phyloP scores from a whole-genome alignment of 1,284 basidiomycete genomes.

The Gomphus bonarii region DNA sequence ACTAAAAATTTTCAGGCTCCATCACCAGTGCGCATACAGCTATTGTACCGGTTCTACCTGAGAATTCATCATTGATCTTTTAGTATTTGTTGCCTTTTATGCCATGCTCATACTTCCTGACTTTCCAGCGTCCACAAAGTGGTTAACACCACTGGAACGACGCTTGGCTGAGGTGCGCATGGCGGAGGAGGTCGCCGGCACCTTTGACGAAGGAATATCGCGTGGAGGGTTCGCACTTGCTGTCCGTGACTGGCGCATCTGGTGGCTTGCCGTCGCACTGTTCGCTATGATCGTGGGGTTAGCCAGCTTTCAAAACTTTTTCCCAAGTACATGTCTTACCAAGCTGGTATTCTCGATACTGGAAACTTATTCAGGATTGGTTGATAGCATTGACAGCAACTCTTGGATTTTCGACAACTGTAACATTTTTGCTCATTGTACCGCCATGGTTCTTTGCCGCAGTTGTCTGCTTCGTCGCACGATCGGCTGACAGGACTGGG shows the following conservation, averaged over 20 bases:
- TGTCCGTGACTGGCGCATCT: conserved; percentile 32
- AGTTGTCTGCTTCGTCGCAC: conserved; percentile 22
- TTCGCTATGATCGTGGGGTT: conserved; percentile 19
- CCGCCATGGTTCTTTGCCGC: conserved; percentile 71
- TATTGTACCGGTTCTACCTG: not conserved
- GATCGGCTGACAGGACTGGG: conserved; percentile 36
- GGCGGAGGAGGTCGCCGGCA: conserved; percentile 55
- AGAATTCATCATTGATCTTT: not conserved
- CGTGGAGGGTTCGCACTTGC: conserved; percentile 25
- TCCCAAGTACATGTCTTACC: conserved; percentile 19
- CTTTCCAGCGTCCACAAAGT: conserved; percentile 48
- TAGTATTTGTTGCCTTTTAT: conserved; percentile 30
- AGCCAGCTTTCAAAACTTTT: conserved; percentile 22
- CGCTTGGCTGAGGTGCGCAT: conserved; percentile 61
- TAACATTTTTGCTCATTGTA: conserved; percentile 62
- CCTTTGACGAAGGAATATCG: conserved; percentile 27
- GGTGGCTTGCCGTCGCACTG: conserved; percentile 19
- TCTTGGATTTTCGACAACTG: conserved; percentile 52
- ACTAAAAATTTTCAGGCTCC: not conserved
- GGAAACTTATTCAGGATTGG: not conserved
- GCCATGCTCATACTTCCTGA: conserved; percentile 69
- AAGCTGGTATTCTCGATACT: not conserved
- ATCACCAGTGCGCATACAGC: conserved; percentile 16
- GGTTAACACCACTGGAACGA: conserved; percentile 53
- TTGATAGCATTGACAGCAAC: conserved; percentile 40